A percentile compares a stretch with the other conserved stretches of the same genome.
phyloP scores from a whole-genome alignment of 768 basidiomycete species.

The Boletus rubescentipes region DNA sequence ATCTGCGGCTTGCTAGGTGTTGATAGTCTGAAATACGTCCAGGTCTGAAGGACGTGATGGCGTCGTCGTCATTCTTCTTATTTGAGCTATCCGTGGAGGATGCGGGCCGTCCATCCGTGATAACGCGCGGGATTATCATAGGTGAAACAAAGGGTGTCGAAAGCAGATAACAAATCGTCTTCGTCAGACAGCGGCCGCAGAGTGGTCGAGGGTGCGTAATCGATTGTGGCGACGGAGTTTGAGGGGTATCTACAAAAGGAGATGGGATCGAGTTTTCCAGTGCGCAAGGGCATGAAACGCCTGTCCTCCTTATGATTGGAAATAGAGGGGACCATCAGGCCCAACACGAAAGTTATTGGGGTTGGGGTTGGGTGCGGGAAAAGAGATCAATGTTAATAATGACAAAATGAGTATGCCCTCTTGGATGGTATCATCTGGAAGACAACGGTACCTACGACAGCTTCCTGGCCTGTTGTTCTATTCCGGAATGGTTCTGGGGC shows the following conservation, averaged over 20 bases:
- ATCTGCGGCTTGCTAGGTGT: not conserved
- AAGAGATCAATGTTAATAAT: slow-evolving; percentile 5
- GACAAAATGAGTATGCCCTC: not conserved
- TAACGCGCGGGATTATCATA: slow-evolving; percentile 19
- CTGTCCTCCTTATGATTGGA: not conserved
- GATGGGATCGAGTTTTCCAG: slow-evolving; percentile 25
- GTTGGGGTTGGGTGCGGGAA: not conserved
- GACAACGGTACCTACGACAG: slow-evolving; percentile 17
- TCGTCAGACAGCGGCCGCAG: slow-evolving; percentile 1
- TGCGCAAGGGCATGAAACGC: not conserved
- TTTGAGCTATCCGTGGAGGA: not conserved
- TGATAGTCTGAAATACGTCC: slow-evolving; percentile 18
- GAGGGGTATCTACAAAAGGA: not conserved
- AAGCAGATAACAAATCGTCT: slow-evolving; percentile 24
- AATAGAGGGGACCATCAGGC: slow-evolving; percentile 4
- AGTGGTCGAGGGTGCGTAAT: not conserved
- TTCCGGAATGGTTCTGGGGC: not conserved
- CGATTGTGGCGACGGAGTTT: not conserved
- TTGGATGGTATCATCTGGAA: not conserved
- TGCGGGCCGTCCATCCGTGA: slow-evolving; percentile 28
- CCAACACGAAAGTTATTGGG: not conserved
- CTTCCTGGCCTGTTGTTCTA: slow-evolving; percentile 20
- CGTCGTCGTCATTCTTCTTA: not conserved
- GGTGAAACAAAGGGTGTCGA: slow-evolving; percentile 27
- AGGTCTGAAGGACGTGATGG: not conserved